Evolutionary conservation across 2,329 filamentous ascomycete species (phyloP).

Genomic region (Fusarium goolgardi): DNA sequence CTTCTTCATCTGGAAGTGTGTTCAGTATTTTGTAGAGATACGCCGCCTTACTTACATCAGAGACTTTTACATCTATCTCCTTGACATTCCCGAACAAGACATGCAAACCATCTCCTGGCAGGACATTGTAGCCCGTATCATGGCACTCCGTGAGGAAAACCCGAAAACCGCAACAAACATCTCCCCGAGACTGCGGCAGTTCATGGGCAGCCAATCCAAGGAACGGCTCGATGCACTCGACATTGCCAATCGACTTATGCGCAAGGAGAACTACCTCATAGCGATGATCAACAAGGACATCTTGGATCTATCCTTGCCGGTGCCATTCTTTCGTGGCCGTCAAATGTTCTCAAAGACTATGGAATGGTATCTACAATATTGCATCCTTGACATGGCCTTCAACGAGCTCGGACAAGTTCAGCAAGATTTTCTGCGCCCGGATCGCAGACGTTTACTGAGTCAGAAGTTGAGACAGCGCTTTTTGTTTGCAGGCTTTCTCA

Average conservation of each 20-base stretch:
- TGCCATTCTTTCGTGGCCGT: slow-evolving; percentile 83
- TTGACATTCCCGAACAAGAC: slow-evolving; percentile 83
- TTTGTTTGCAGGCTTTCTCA: slow-evolving; percentile 84
- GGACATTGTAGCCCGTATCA: slow-evolving; percentile 85
- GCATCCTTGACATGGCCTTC: slow-evolving; percentile 94
- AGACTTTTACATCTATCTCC: slow-evolving; percentile 84
- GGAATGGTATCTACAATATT: slow-evolving; percentile 91
- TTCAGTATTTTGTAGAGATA: slow-evolving; percentile 79
- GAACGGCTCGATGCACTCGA: slow-evolving; percentile 95
- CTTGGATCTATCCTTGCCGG: slow-evolving; percentile 83
- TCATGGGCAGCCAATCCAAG: slow-evolving; percentile 85
- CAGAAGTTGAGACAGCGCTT: slow-evolving; percentile 82
- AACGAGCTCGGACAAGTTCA: slow-evolving; percentile 89
- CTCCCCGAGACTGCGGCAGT: slow-evolving; percentile 63
- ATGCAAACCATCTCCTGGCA: slow-evolving; percentile 97
- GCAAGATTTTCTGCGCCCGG: slow-evolving; percentile 85
- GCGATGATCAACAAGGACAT: slow-evolving; percentile 98
- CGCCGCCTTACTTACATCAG: slow-evolving; percentile 80
- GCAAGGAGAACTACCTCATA: slow-evolving; percentile 96
- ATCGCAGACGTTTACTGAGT: slow-evolving; percentile 81
- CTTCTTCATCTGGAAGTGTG: slow-evolving; percentile 84
- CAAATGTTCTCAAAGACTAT: slow-evolving; percentile 90
- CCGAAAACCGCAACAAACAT: slow-evolving; percentile 77
- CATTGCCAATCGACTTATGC: slow-evolving; percentile 96
- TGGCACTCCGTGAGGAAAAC: slow-evolving; percentile 85